Conservation (phyloP, 805 yeast genomes). For the Candida boidinii region DNA sequence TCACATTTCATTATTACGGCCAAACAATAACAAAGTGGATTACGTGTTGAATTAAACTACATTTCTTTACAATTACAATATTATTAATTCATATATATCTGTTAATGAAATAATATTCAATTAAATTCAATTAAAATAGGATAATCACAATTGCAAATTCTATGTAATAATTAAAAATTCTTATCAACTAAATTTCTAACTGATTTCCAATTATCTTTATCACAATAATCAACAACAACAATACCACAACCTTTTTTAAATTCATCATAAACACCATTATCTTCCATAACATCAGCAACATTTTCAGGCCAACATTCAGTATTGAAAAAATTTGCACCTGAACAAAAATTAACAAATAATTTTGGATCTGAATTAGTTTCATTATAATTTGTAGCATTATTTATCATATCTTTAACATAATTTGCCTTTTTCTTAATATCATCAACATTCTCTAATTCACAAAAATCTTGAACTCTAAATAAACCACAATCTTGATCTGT, state of each 20-base stretch:
- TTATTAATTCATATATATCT: neutral
- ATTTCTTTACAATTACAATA: no score
- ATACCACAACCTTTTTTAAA: constrained; percentile 55
- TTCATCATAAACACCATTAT: constrained; percentile 34
- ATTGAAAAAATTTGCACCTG: constrained; percentile 67
- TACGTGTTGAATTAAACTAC: no score
- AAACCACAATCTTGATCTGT: constrained; percentile 55
- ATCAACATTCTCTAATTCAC: constrained; percentile 45
- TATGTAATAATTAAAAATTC: constrained; percentile 25
- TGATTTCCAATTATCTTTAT: constrained; percentile 50
- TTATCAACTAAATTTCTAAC: constrained; percentile 41
- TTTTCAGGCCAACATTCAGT: constrained; percentile 67
- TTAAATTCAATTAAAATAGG: neutral
- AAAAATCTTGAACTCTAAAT: constrained; percentile 65
- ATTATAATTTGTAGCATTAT: constrained; percentile 43
- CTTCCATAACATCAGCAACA: constrained; percentile 44
- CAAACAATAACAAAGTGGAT: no score
- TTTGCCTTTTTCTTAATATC: constrained; percentile 50
- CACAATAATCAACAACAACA: constrained; percentile 61
- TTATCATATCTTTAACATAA: constrained; percentile 47
- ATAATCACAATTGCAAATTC: neutral
- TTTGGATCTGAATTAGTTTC: constrained; percentile 38
- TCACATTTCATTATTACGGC: no score
- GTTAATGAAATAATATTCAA: neutral
- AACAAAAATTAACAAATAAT: constrained; percentile 62